These are phyloP conservation scores for Botrytis aclada DNA, from an alignment of 2,329 filamentous ascomycete genomes.

Conservation along the genomic window DNA sequence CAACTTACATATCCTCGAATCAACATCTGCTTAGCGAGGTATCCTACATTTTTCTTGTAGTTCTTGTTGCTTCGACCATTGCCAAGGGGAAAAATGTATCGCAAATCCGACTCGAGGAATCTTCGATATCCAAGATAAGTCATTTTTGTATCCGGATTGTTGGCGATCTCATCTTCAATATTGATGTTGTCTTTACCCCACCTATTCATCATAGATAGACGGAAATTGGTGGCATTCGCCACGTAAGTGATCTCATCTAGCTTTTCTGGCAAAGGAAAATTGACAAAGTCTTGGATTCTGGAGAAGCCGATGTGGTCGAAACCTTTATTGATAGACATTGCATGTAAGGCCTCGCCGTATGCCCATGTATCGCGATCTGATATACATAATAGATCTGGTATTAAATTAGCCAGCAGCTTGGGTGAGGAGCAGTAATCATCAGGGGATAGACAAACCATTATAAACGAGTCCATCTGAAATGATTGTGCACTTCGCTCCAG, in stretches of 20 bases:
- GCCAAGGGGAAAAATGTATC: background rate
- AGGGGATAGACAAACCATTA: background rate
- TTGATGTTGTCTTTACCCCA: background rate
- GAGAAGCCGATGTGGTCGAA: background rate
- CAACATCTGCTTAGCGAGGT: background rate
- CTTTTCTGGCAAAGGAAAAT: background rate
- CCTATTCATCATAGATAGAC: background rate
- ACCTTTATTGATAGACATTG: background rate
- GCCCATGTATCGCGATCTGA: background rate
- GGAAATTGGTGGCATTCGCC: background rate
- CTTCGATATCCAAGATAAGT: background rate
- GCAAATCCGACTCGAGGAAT: background rate
- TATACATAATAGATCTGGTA: background rate
- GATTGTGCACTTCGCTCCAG: background rate
- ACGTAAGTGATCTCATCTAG: background rate
- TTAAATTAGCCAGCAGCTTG: background rate
- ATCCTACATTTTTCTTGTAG: background rate
- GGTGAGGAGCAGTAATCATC: rapidly evolving
- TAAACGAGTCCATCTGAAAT: background rate
- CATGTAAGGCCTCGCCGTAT: background rate
- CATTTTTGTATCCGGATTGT: background rate
- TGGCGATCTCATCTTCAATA: background rate
- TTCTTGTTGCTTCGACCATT: background rate
- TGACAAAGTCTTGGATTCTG: background rate
- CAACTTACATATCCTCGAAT: background rate